Base-by-base conservation (phyloP, 148 eudicot genomes). In the Spergularia marina region DNA sequence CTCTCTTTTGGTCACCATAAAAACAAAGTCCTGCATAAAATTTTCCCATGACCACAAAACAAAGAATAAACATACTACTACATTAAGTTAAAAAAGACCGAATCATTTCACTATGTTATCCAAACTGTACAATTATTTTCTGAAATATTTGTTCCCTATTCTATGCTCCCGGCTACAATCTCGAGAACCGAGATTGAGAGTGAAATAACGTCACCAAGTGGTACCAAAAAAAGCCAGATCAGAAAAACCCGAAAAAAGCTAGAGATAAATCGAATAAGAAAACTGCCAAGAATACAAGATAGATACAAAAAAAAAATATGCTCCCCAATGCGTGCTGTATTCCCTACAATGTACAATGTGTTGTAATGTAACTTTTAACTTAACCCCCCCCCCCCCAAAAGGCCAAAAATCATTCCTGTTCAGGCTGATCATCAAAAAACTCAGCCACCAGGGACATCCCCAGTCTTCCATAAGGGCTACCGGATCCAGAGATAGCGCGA, bases 291-390 rank as follows among this genome's bases (percentile, higher is more conserved):
- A 67, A 63, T 53, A 76, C 76, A 68, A 76, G 39, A 71, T 64
- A 75, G 41, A 64, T 76, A 80, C 76, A 76, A 59, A 81, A 81
- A 81, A 81, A 80, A 77, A 41, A 25, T 63, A 54, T 81, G 66
- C 72, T 64, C 51, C 74, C 75, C 71, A 61, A 68, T 53, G 51
- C 84, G 30, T 53, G 76, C 7, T 61, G 74, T 51, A 17, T 65
- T 39, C 53, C 68, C 80, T 81, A 81, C 73, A 81, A 81, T 76
- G 83, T 81, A 81, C 83, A 81, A 53, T 51, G 76, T 81, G 76
- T 76, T 49, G 14, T 11, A 39, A 56, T 49, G 14, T 11, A 39
- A 56, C 60, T 56, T 56, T 13, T 30, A 49, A 49, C 12, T 44
- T 14, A 56, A 2, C 53, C 44, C 73, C 6, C 68, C 79, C n/a